Evolutionary conservation across 2,329 filamentous ascomycete genomes (phyloP), one percentile per base, ranked within the genome.

Genomic region (Thielaviopsis musarum): DNA sequence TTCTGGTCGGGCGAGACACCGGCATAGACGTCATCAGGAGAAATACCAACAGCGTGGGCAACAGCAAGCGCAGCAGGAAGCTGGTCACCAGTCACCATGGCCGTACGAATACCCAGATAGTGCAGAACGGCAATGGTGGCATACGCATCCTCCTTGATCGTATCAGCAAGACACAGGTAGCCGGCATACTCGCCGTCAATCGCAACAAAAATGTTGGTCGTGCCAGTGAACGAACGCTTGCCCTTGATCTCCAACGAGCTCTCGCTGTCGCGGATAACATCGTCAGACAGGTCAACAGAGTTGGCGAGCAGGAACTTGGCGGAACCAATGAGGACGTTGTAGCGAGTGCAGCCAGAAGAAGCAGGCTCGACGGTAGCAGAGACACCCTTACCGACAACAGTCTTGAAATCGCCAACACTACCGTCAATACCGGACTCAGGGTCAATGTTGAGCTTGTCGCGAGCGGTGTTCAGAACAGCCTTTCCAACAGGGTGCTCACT

Each of bases 401-500:
- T 87, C 66, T 85, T 81, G 69, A 98, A 97, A 38, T 95, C 86
- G 59, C 87, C 88, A 48, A 95, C 79, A 64, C 81, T 88, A 54
- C 93, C 93, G 62, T 94, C 87, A 34, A 97, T 78, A 19, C 83
- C 80, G 7, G 80, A 85, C 61, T 94, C 89, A 1, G 76, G 70
- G 17, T 81, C 83, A 48, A 95, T 70, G 3, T 82, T 83, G 9
- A 96, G 81, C 68, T 91, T 82, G 1, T 80, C 75, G 65, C 88
- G 91, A 3, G 91, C 90, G 28, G 83, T 83, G 1, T 73, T 72
- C 5, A 95, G 75, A 57, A 97, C 87, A 15, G 93, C 91, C 66
- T 84, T 88, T n/a, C 91, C 93, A 60, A 97, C 87, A 0, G 93
- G 93, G 68, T 98, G 93, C 71, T 98, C 93, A 67, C 89, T 95